phyloP scores from a whole-genome alignment of 148 eudicot genomes.

The Fagopyrum tataricum region DNA sequence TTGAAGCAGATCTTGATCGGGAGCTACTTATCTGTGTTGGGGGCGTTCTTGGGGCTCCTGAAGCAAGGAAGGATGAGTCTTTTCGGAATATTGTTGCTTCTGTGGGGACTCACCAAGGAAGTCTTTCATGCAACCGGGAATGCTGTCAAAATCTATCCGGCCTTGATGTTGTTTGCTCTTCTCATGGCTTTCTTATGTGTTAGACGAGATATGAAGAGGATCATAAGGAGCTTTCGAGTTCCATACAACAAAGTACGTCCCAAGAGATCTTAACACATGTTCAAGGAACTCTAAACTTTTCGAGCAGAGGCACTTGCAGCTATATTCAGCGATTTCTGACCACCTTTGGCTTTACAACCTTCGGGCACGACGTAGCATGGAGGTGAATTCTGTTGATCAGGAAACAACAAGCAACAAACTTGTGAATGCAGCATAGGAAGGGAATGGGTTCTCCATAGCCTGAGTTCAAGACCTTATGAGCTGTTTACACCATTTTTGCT shows the following conservation, averaged over 20 bases:
- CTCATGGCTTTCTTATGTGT: conserved; percentile 29
- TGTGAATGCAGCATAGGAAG: too few species aligned
- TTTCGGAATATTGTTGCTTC: conserved; percentile 39
- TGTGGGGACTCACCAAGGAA: conserved; percentile 55
- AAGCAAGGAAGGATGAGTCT: conserved; percentile 38
- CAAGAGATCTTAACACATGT: not conserved
- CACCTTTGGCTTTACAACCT: too few species aligned
- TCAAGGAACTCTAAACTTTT: not conserved
- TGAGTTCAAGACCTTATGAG: too few species aligned
- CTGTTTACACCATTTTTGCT: too few species aligned
- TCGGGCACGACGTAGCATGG: too few species aligned
- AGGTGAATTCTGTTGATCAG: too few species aligned
- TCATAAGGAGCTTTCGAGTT: conserved; percentile 23
- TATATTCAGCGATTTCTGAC: too few species aligned
- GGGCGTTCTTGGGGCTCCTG: conserved; percentile 48
- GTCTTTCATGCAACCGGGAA: conserved; percentile 7
- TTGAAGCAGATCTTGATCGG: conserved; percentile 45
- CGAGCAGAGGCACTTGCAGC: too few species aligned
- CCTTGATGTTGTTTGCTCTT: conserved; percentile 32
- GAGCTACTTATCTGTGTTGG: conserved; percentile 54
- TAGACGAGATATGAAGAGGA: conserved; percentile 36
- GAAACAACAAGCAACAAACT: too few species aligned
- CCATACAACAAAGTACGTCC: not conserved
- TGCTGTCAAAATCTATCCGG: conserved; percentile 28
- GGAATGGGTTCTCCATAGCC: too few species aligned